Evolutionary conservation across 192 early-diverging fungal genomes (phyloP), one percentile per base, ranked within the genome.

Genomic region (Gigaspora rosea): DNA sequence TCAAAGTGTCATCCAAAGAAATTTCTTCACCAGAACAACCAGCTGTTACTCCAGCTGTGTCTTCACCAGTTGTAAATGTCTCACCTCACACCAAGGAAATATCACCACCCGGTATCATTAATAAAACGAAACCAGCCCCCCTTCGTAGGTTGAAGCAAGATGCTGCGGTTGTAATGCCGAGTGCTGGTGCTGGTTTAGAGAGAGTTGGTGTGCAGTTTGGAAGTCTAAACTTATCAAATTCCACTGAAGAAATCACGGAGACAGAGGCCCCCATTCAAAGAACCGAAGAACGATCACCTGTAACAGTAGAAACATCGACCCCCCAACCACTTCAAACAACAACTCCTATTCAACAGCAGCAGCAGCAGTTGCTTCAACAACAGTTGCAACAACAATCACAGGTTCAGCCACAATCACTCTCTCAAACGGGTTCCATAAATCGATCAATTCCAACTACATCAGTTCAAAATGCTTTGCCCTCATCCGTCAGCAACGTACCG

Each of bases 151-250:
- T 96, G 78, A 93, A 93, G 70, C 96, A 97, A 80, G 93, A 96
- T 80, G 91, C 91, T 15, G 87, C 95, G 52, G 94, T 96, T 13
- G 94, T 96, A 20, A 94, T 97, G 90, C 94, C 95, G 13, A 81
- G 83, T 54, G 87, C 86, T 59, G 86, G 81, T 59, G 81, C 91
- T 7, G 80, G 88, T 48, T 73, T 94, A 10, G 87, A 88, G 46
- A 84, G 88, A 49, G 86, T 94, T 22, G 92, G 89, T 65, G 86
- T 92, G 27, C 91, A 93, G 78, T 96, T 96, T 86, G 95, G 95
- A 27, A 94, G 91, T 58, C 81, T 94, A 62, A 82, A 84, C 20
- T 82, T 94, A 61, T 89, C 89, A 22, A 88, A 85, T 63, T 76
- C 77, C 9, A 85, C 46, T n/a, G 84, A 86, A 47, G 83, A 88